Evolutionary conservation across 2,329 filamentous ascomycete genomes (phyloP).

Genomic region (Xylaria sp.): DNA sequence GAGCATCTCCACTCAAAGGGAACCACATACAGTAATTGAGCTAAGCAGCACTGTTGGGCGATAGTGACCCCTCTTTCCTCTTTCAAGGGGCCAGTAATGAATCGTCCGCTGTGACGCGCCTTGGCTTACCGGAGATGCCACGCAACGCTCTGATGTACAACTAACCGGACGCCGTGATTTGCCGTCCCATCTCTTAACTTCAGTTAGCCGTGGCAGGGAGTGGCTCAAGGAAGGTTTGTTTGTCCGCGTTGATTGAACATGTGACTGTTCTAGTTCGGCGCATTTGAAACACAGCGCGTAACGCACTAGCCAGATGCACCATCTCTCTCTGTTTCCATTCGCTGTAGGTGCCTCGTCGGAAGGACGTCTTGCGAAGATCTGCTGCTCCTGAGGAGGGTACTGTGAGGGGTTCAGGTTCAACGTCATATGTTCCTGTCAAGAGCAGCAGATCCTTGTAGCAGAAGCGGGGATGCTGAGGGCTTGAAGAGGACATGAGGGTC

Average conservation of each 20-base stretch:
- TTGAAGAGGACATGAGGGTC: background rate
- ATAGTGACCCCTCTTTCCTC: background rate
- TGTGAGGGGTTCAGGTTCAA: slow-evolving; percentile 23
- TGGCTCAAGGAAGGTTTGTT: background rate
- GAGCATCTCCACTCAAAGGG: background rate
- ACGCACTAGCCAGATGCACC: background rate
- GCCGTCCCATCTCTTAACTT: background rate
- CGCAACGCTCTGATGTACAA: slow-evolving; percentile 2
- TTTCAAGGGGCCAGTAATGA: slow-evolving; percentile 12
- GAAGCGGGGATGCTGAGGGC: background rate
- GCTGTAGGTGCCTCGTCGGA: background rate
- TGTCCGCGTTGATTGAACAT: slow-evolving; percentile 12
- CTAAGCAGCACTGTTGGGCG: background rate
- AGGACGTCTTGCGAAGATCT: slow-evolving; percentile 21
- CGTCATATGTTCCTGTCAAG: slow-evolving; percentile 32
- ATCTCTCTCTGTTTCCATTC: background rate
- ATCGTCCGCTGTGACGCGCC: background rate
- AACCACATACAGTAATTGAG: background rate
- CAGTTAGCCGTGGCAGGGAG: background rate
- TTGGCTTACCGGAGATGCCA: slow-evolving; percentile 8
- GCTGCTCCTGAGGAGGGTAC: background rate
- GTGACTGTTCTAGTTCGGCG: slow-evolving; percentile 22
- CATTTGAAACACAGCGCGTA: slow-evolving; percentile 15
- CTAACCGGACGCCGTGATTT: slow-evolving; percentile 27
- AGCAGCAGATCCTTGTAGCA: slow-evolving; percentile 2